A percentile compares a stretch with the other conserved stretches of the same genome.
Evolutionary conservation across 164 flowering plant genomes (phyloP).

Genomic region (Tetrastigma voinierianum): DNA sequence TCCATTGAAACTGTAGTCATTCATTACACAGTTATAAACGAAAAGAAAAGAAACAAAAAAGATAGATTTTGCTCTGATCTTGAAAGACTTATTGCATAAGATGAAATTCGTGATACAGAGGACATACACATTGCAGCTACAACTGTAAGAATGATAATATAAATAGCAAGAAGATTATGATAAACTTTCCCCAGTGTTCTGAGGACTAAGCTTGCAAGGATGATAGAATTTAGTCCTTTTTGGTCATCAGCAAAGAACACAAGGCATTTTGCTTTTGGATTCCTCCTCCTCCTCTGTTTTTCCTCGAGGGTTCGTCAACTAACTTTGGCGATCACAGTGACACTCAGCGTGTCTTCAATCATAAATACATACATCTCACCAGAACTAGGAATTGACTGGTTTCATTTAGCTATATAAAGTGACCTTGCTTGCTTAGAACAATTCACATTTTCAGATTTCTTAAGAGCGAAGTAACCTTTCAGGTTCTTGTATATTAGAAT

Average conservation of each 20-base stretch:
- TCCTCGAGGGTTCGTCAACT: background rate
- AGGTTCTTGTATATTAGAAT: conserved; percentile 90
- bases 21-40: no score
- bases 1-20: no score
- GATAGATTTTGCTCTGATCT: no score
- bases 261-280: background rate
- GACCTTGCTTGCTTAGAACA: conserved; percentile 95
- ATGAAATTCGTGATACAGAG: background rate
- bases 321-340: background rate
- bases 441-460: conserved; percentile 94
- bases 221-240: background rate
- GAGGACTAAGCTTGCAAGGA: no score
- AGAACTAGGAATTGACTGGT: conserved; percentile 60
- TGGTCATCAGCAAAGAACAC: background rate
- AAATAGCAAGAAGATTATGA: background rate
- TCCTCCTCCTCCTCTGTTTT: background rate
- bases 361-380: background rate
- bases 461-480: conserved; percentile 96
- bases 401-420: conserved; percentile 84
- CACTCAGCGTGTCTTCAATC: background rate
- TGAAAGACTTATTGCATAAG: background rate
- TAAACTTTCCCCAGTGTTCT: background rate
- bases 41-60: no score
- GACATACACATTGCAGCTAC: background rate
- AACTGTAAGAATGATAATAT: conserved; percentile 3